Base-by-base conservation (phyloP, 1,139 yeast genomes). In the Kurtzmaniella natalensis region DNA sequence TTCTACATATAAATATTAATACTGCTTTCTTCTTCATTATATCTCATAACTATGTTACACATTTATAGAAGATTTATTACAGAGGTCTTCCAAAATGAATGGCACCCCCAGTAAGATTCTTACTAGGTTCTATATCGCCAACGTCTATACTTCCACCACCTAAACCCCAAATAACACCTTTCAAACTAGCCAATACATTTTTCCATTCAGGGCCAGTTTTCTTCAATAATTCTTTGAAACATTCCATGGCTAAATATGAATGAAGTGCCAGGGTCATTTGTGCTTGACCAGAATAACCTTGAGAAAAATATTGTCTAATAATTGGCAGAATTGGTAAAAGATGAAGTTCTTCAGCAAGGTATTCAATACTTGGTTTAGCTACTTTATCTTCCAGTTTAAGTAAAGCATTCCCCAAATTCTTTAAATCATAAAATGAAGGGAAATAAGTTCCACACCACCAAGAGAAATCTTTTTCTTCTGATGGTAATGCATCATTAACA, bases 341-440 rank as follows among this genome's bases (percentile, higher is more conserved):
- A 28, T 73, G 78, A 36, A 78, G 57, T 35, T 78, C 84, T 47
- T 77, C 84, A 0, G 82, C 74, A 44, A 69, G 61, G 44, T 66
- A 69, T 48, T 69, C 74, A 25, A 69, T 66, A 7, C 72, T 66
- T 10, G 75, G 73, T 42, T 69, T 69, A 37, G 61, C 64, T 33
- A 14, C 17, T 17, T 26, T 26, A 15, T 26, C 29, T 10, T 18
- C 29, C 21, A 17, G 21, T 11, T 26, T 48, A 8, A 26, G 16
- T 21, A 26, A 26, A 7, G 21, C 29, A 45, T 76, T 80, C 34
- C 94, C 82, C 33, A 92, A 70, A 42, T 78, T 73, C 56, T 92
- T 92, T 51, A 92, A 75, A 55, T 92, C 98, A 58, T 77, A 88
- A 35, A 85, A 76, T 39, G 75, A 78, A 15, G 96, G 96, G 65